A percentile compares a stretch with the other conserved stretches of the same genome.
Conservation (phyloP, 768 basidiomycete species). For the Suillus luteus region DNA sequence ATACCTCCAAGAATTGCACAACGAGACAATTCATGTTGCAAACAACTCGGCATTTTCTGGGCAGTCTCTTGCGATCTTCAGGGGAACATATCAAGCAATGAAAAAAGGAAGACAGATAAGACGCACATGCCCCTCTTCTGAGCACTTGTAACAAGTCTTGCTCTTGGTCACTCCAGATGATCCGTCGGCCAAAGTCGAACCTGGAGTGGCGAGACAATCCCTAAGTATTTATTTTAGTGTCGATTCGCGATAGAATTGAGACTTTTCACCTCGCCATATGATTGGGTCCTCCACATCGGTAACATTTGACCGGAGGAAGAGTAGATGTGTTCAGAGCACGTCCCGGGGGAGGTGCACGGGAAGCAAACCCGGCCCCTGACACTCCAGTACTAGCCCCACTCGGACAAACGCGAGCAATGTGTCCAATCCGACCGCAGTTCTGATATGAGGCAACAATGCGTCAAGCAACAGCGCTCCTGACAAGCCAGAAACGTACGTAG, state of each 20-base stretch:
- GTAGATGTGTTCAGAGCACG: constrained; percentile 75
- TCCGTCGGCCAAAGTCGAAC: constrained; percentile 49
- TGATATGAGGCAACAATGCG: constrained; percentile 28
- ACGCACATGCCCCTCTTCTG: constrained; percentile 85
- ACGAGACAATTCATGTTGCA: constrained; percentile 39
- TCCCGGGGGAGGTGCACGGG: constrained; percentile 74
- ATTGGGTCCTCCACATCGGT: constrained; percentile 87
- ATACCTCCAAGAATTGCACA: constrained; percentile 7
- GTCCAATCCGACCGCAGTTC: constrained; percentile 83
- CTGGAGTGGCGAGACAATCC: constrained; percentile 80
- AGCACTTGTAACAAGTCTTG: constrained; percentile 89
- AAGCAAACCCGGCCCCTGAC: constrained; percentile 49
- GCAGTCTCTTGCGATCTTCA: constrained; percentile 67
- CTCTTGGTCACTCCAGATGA: constrained; percentile 55
- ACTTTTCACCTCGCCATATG: constrained; percentile 71
- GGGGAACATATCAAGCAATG: constrained; percentile 2
- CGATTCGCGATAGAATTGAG: constrained; percentile 2
- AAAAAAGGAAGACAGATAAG: constrained; percentile 2
- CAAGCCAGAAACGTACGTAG: constrained; percentile 56
- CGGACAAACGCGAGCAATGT: constrained; percentile 78
- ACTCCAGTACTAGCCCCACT: constrained; percentile 43
- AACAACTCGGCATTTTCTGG: constrained; percentile 57
- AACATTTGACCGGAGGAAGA: constrained; percentile 84
- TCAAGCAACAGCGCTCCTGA: constrained; percentile 8
- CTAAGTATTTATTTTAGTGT: constrained; percentile 37